Percentiles rank a stretch among this genome's conserved stretches.
Evolutionary conservation across 345 rosid genomes (phyloP).

Genomic region (Angophora floribunda): DNA sequence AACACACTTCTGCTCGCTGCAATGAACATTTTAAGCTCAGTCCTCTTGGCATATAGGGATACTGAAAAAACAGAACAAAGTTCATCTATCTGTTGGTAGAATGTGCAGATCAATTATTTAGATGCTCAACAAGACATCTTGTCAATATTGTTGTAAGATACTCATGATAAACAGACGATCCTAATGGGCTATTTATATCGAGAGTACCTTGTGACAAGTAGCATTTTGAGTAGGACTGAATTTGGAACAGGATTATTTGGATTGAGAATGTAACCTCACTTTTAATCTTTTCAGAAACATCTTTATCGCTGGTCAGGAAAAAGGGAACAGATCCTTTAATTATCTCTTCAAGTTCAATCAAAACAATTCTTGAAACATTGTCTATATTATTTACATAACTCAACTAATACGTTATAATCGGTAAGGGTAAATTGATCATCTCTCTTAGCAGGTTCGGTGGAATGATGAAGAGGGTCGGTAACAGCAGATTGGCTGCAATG

Average conservation of each 20-base stretch:
- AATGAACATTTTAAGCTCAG: not conserved
- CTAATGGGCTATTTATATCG: not conserved
- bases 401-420: not conserved
- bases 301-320: not conserved
- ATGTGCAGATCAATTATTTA: not conserved
- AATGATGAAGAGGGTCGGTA: not conserved
- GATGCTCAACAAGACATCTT: not conserved
- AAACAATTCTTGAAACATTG: not conserved
- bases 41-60: not conserved
- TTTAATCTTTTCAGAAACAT: not conserved
- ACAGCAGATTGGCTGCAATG: not conserved
- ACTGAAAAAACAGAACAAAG: not conserved
- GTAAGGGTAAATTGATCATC: not conserved
- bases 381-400: not conserved
- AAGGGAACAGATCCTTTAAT: not conserved
- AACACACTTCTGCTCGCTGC: constrained; percentile 64
- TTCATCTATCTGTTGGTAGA: not conserved
- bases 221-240: not conserved
- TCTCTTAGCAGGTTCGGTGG: not conserved
- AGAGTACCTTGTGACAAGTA: not conserved
- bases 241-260: not conserved
- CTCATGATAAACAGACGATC: not conserved
- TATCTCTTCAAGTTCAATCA: not conserved
- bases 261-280: not conserved
- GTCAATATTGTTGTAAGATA: not conserved